Conservation (phyloP, 2,329 filamentous ascomycete species). For the Colletotrichum gloeosporioides region DNA sequence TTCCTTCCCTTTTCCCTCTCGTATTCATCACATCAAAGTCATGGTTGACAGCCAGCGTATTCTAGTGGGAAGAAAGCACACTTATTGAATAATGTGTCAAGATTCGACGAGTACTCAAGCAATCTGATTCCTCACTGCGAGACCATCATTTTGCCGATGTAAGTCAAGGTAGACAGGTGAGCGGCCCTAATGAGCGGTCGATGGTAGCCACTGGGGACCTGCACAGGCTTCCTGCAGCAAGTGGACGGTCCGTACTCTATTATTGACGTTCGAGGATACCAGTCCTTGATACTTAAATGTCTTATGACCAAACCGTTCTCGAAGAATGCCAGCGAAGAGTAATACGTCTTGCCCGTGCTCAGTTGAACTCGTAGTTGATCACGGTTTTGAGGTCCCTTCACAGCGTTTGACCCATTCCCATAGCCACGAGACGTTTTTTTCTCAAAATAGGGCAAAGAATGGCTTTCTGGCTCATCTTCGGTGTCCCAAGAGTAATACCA, state of each 20-base stretch:
- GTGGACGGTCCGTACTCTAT: too few species aligned
- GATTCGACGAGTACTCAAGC: background rate
- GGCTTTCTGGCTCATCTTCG: background rate
- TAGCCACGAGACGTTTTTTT: background rate
- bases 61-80: background rate
- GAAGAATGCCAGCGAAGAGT: too few species aligned
- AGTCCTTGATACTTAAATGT: too few species aligned
- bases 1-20: fast-evolving
- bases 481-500: background rate
- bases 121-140: background rate
- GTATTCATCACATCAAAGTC: background rate
- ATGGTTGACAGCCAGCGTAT: background rate
- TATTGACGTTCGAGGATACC: too few species aligned
- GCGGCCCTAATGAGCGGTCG: background rate
- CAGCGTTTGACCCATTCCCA: background rate
- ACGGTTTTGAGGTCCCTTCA: background rate
- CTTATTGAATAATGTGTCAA: background rate
- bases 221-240: too few species aligned
- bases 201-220: too few species aligned
- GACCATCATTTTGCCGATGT: background rate
- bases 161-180: background rate
- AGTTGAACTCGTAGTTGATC: background rate
- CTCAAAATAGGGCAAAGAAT: fast-evolving
- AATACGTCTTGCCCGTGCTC: too few species aligned
- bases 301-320: too few species aligned